Percentiles rank a stretch among this genome's conserved stretches.
Evolutionary conservation across 108 stramenopile species (phyloP).

Genomic region (Pseudonitzschia delicatissima): DNA sequence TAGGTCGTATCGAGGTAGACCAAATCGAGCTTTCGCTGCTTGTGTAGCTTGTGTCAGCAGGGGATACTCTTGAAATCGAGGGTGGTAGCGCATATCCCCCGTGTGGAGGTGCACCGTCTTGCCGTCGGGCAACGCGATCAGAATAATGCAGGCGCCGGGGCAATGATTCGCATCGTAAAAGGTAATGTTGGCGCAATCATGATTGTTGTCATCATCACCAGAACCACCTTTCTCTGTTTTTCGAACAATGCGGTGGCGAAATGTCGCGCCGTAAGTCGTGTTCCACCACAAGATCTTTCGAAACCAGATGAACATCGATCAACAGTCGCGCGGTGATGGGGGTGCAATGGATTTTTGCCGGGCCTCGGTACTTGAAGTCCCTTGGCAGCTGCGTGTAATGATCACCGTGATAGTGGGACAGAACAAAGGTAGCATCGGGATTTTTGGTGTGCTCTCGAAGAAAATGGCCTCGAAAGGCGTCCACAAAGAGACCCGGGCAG

Average conservation of each 20-base stretch:
- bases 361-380: conserved; percentile 43
- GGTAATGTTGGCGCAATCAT: conserved; percentile 31
- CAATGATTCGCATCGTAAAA: conserved; percentile 76
- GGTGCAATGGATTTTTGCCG: conserved; percentile 65
- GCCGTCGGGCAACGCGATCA: conserved; percentile 40
- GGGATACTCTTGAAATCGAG: conserved; percentile 51
- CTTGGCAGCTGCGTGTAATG: conserved; percentile 49
- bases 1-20: conserved; percentile 71
- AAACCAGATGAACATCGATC: conserved; percentile 41
- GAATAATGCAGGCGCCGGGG: conserved; percentile 63
- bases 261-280: conserved; percentile 26
- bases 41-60: conserved; percentile 29
- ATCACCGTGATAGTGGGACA: conserved; percentile 66
- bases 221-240: not conserved
- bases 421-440: conserved; percentile 32
- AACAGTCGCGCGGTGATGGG: conserved; percentile 51
- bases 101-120: conserved; percentile 48
- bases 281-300: conserved; percentile 33
- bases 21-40: conserved; percentile 32
- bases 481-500: conserved; percentile 43
- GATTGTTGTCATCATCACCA: not conserved
- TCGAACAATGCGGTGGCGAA: not conserved
- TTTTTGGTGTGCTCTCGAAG: conserved; percentile 28
- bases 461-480: conserved; percentile 48
- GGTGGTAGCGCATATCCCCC: conserved; percentile 67